Conservation (phyloP, 2,329 filamentous ascomycete genomes). For the Fonsecaea monophora region DNA sequence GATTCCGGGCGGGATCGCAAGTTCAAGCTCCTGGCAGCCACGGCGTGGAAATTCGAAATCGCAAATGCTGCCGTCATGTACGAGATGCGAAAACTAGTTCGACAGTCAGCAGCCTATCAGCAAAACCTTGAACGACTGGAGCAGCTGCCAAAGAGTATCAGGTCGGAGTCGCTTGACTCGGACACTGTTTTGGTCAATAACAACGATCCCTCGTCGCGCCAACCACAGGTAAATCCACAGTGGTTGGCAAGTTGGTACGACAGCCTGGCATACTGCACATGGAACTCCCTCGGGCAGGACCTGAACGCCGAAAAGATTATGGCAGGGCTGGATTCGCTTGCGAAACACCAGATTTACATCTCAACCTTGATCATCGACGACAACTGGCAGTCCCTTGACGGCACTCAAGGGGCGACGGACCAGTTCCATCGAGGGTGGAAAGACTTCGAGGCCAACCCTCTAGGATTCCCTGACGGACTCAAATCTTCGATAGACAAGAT, state of each 20-base stretch:
- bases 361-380: slow-evolving; percentile 94
- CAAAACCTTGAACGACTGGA: slow-evolving; percentile 33
- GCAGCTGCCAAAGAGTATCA: slow-evolving; percentile 32
- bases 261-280: slow-evolving; percentile 92
- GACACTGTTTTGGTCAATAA: slow-evolving; percentile 43
- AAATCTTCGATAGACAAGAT: slow-evolving; percentile 74
- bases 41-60: slow-evolving; percentile 74
- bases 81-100: slow-evolving; percentile 74
- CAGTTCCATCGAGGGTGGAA: slow-evolving; percentile 69
- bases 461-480: slow-evolving; percentile 80
- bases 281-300: slow-evolving; percentile 87
- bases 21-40: slow-evolving; percentile 71
- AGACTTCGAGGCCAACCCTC: slow-evolving; percentile 82
- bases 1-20: slow-evolving; percentile 66
- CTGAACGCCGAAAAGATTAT: slow-evolving; percentile 82
- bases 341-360: slow-evolving; percentile 75
- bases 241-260: slow-evolving; percentile 93
- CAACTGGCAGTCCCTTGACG: slow-evolving; percentile 84
- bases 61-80: slow-evolving; percentile 85
- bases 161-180: slow-evolving; percentile 39
- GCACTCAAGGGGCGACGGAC: slow-evolving; percentile 55
- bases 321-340: slow-evolving; percentile 73
- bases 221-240: slow-evolving; percentile 42
- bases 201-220: slow-evolving; percentile 54
- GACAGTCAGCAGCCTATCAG: slow-evolving; percentile 43